Evolutionary conservation across 1,139 yeast genomes (phyloP).

Genomic region (Suhomyces wounanorum): DNA sequence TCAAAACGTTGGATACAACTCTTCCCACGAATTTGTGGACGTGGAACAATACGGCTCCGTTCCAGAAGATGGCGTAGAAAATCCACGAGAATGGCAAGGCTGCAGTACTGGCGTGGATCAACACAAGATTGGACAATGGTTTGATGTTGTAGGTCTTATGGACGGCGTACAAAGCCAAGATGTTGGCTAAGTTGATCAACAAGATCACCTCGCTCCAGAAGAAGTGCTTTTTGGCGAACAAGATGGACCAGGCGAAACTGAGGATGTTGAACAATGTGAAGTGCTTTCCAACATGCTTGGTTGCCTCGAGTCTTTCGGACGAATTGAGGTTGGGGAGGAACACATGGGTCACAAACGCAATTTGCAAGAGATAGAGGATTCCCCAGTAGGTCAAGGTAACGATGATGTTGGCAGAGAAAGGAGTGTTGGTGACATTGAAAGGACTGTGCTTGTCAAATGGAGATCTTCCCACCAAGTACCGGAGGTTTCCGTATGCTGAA

Average conservation of each 20-base stretch:
- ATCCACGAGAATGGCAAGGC: constrained; percentile 79
- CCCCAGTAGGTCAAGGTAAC: constrained; percentile 62
- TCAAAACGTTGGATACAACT: constrained; percentile 66
- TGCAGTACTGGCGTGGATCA: constrained; percentile 63
- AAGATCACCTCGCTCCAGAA: constrained; percentile 59
- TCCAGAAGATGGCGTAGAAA: constrained; percentile 74
- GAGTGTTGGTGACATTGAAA: constrained; percentile 53
- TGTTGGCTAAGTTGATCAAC: constrained; percentile 58
- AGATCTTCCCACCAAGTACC: constrained; percentile 54
- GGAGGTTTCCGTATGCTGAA: constrained; percentile 55
- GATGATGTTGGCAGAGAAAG: constrained; percentile 63
- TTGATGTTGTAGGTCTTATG: constrained; percentile 62
- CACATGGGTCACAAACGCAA: constrained; percentile 52
- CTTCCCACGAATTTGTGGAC: constrained; percentile 64
- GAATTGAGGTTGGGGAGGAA: constrained; percentile 46
- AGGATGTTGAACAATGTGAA: constrained; percentile 61
- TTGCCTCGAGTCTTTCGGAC: constrained; percentile 27
- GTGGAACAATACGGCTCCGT: constrained; percentile 69
- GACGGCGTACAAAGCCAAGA: constrained; percentile 55
- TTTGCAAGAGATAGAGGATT: constrained; percentile 53
- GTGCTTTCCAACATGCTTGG: constrained; percentile 55
- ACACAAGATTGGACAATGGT: constrained; percentile 53
- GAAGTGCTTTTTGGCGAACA: constrained; percentile 59
- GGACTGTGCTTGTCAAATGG: constrained; percentile 47
- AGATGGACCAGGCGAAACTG: constrained; percentile 60